phyloP scores from a whole-genome alignment of 164 flowering plant genomes.

The Macadamia tetraphylla region DNA sequence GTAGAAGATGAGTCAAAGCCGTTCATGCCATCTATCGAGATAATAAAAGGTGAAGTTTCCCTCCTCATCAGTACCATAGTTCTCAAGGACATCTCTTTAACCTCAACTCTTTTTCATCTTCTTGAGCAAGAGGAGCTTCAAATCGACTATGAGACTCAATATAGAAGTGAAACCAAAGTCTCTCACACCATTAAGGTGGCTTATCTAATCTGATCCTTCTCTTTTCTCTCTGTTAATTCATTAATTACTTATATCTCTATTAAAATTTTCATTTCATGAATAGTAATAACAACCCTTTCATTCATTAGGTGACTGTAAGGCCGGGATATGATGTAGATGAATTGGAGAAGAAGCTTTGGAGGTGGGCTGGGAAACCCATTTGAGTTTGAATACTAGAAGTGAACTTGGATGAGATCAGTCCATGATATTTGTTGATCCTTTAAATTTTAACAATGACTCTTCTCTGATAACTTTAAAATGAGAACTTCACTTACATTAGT shows the following conservation, averaged over 20 bases:
- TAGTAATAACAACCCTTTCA: too few relatives aligned
- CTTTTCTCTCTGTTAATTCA: too few relatives aligned
- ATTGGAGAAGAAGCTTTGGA: conserved; percentile 17
- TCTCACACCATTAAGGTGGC: conserved; percentile 19
- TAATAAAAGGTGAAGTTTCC: conserved; percentile 4
- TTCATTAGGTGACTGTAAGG: conserved; percentile 11
- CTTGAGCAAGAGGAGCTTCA: conserved; percentile 23
- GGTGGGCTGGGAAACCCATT: conserved; percentile 15
- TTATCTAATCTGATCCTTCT: background rate
- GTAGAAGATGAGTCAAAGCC: background rate
- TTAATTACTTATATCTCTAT: too few relatives aligned
- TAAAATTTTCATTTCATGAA: too few relatives aligned
- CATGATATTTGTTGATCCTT: too few relatives aligned
- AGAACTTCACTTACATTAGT: too few relatives aligned
- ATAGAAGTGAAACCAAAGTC: conserved; percentile 20
- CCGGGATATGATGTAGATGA: conserved; percentile 7
- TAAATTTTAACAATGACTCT: too few relatives aligned
- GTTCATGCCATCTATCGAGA: conserved; percentile 20
- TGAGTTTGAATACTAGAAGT: background rate
- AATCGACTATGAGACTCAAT: conserved; percentile 18
- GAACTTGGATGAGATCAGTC: too few relatives aligned
- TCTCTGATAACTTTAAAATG: too few relatives aligned
- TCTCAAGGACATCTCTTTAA: conserved; percentile 14
- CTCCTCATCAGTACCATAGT: conserved; percentile 21
- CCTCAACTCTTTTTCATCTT: conserved; percentile 15